These are phyloP conservation scores for Sphagnum fallax DNA, from an alignment of 228 moss, liverwort and hornwort genomes.

Conservation along the genomic window DNA sequence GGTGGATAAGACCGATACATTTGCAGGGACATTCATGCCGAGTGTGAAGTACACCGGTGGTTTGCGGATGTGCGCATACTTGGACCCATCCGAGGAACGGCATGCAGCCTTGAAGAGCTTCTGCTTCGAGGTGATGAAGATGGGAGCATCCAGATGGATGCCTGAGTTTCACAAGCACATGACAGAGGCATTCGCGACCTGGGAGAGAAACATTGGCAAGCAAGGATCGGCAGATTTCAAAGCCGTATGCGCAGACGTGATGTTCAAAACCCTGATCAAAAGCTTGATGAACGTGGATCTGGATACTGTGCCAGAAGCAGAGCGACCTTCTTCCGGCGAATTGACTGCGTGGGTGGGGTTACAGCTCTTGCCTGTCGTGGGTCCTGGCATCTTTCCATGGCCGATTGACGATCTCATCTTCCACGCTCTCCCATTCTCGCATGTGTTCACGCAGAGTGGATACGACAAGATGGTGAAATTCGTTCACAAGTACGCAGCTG, in stretches of 20 bases:
- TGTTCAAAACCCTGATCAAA: constrained; percentile 22
- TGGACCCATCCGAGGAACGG: constrained; percentile 43
- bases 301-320: constrained; percentile 19
- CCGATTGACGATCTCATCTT: constrained; percentile 26
- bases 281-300: constrained; percentile 3
- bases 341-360: constrained; percentile 13
- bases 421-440: constrained; percentile 14
- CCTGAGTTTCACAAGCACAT: constrained; percentile 9
- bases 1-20: constrained; percentile 33
- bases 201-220: constrained; percentile 14
- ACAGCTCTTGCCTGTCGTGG: constrained; percentile 21
- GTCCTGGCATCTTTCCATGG: not conserved
- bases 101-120: constrained; percentile 23
- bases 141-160: constrained; percentile 4
- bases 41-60: constrained; percentile 24
- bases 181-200: constrained; percentile 5
- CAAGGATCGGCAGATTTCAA: constrained; percentile 19
- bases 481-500: constrained; percentile 29
- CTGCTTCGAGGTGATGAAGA: constrained; percentile 16
- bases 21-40: constrained; percentile 30
- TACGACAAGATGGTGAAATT: constrained; percentile 40
- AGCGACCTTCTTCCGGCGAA: constrained; percentile 10
- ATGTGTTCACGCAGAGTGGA: not conserved
- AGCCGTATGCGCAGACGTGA: not conserved
- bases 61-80: constrained; percentile 20